Evolutionary conservation across 768 basidiomycete genomes (phyloP).

Genomic region (Tricholoma matsutake): DNA sequence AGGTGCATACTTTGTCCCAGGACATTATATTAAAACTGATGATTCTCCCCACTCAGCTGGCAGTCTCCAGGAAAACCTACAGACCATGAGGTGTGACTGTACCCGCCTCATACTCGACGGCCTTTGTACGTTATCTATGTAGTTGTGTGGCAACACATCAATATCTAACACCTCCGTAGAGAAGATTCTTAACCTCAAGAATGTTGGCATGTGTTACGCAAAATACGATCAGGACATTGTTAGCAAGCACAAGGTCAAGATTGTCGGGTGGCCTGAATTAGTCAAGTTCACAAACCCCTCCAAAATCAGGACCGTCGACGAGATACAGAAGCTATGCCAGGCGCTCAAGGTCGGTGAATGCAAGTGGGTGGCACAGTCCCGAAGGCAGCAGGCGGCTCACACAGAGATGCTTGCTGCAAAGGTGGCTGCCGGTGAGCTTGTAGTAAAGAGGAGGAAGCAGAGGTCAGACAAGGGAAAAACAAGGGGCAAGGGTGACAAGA

Average conservation of each 20-base stretch:
- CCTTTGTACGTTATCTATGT: not conserved
- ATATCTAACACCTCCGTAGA: not conserved
- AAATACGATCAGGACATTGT: not conserved
- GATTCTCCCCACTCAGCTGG: not conserved
- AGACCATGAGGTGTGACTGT: not conserved
- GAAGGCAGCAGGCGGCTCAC: not conserved
- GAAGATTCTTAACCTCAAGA: not conserved
- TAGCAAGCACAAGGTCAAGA: not conserved
- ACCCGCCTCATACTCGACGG: not conserved
- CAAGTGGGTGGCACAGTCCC: not conserved
- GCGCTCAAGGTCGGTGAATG: not conserved
- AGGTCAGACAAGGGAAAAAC: not conserved
- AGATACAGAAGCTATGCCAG: not conserved
- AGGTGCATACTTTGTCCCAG: not conserved
- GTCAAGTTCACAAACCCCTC: conserved; percentile 1
- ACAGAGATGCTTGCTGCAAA: not conserved
- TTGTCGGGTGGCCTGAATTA: not conserved
- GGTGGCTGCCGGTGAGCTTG: not conserved
- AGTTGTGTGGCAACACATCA: not conserved
- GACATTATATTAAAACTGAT: not conserved
- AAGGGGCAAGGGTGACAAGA: not conserved
- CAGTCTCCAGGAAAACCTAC: not conserved
- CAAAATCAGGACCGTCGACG: not conserved
- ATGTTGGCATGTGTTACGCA: not conserved
- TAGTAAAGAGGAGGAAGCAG: not conserved